phyloP scores from a whole-genome alignment of 2,329 filamentous ascomycete genomes.

The Zymoseptoria tritici region DNA sequence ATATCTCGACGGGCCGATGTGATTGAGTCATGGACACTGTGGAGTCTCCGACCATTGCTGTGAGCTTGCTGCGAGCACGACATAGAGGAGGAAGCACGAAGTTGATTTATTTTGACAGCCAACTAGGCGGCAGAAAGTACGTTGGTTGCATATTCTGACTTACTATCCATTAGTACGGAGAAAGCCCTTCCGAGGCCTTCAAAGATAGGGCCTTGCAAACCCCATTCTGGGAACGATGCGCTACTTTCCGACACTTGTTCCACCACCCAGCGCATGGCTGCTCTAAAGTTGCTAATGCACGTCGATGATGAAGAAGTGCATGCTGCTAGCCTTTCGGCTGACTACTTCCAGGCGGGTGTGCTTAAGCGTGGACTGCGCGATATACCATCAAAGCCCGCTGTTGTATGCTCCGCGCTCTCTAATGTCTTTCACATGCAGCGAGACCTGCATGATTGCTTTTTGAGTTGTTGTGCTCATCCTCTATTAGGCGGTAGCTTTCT shows the following conservation, averaged over 20 bases:
- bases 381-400: no score
- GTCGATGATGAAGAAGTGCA: neutral
- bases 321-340: neutral
- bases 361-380: neutral
- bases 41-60: neutral
- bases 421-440: neutral
- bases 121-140: neutral
- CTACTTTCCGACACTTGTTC: neutral
- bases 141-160: neutral
- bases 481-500: neutral
- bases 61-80: neutral
- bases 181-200: neutral
- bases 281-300: no score
- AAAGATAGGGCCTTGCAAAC: neutral
- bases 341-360: neutral
- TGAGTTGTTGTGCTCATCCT: neutral
- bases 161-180: neutral
- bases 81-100: neutral
- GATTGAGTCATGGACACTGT: neutral
- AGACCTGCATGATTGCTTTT: neutral
- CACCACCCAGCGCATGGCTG: neutral
- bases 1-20: neutral
- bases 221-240: neutral
- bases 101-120: neutral
- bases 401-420: no score